Base-by-base conservation (phyloP, 1,284 basidiomycete genomes). In the Exobasidium cylindrosporum region DNA sequence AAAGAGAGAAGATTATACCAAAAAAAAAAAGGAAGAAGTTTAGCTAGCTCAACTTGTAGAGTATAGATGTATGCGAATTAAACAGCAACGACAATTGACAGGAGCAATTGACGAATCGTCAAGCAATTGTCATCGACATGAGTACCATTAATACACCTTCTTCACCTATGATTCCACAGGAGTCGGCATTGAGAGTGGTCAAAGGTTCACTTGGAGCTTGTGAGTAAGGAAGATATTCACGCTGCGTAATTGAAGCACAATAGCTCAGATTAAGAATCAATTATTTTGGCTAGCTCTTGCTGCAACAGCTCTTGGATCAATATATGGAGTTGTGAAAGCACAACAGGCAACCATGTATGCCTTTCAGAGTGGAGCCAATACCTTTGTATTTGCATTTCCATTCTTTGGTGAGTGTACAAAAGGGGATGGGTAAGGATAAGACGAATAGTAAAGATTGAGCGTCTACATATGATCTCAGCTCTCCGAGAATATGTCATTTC, bases 121-220 rank as follows among this genome's bases (percentile, higher is more conserved):
- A n/a, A n/a, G n/a, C n/a, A n/a, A n/a, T n/a, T n/a, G n/a, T n/a
- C n/a, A n/a, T n/a, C n/a, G n/a, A n/a, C 17, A 40, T 40, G 35
- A 40, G 35, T 40, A 40, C 35, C 35, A 40, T 40, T 10, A 40
- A 40, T 40, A 50, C 4, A 2, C 47, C 26, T 14, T 26, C 47
- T 50, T 4, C 4, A 24, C n/a, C 26, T 5, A 24, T 21, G 5
- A 50, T 50, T 28, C 47, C 47, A 23, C 47, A 55, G 30, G 53
- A 55, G 17, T 21, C 53, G 4, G 53, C 53, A 4, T 23, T 55
- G 3, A 11, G 53, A 30, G 53, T 55, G 13, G 53, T 55, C 24
- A 55, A 55, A 28, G 53, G 53, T 14, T 55, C 53, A 23, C n/a
- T 55, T 35, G 53, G 32, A 32, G n/a, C 30, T 44, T 31, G 24